phyloP scores from a whole-genome alignment of 306 rosid genomes.

The Inga laurina region DNA sequence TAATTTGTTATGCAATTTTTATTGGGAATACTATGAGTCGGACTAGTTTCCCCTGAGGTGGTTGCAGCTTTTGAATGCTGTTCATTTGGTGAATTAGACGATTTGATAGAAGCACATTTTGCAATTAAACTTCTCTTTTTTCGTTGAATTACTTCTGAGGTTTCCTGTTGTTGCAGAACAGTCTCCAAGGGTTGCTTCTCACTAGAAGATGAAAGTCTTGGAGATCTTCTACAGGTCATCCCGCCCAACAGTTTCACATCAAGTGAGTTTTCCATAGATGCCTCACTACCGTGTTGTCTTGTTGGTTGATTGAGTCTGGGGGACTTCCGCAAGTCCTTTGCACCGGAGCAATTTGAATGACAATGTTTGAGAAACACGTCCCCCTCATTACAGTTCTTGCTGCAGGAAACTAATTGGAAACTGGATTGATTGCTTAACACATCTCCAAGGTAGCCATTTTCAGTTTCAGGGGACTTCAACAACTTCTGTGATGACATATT shows the following conservation, averaged over 20 bases:
- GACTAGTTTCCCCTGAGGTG: constrained; percentile 27
- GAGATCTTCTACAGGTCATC: constrained; percentile 42
- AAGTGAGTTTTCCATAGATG: constrained; percentile 6
- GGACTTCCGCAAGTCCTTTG: constrained; percentile 36
- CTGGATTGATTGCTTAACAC: constrained; percentile 21
- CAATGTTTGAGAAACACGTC: constrained; percentile 13
- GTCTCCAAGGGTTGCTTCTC: constrained; percentile 9
- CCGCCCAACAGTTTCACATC: neutral
- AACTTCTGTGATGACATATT: constrained; percentile 28
- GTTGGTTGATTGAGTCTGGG: constrained; percentile 28
- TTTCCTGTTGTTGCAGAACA: constrained; percentile 16
- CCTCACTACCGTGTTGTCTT: constrained; percentile 1
- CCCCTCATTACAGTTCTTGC: constrained; percentile 26
- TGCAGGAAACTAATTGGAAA: constrained; percentile 22
- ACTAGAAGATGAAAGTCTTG: constrained; percentile 42
- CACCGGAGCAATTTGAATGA: constrained; percentile 3
- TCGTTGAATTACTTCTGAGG: constrained; percentile 17
- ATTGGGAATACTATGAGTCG: constrained; percentile 26
- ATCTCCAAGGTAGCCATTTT: constrained; percentile 28
- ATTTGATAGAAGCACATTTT: constrained; percentile 24
- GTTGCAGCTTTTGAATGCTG: constrained; percentile 23
- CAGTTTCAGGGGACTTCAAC: constrained; percentile 22
- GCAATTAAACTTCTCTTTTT: constrained; percentile 12
- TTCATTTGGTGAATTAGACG: constrained; percentile 42
- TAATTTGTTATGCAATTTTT: constrained; percentile 28